Evolutionary conservation across 169 alveolate species (phyloP).

Genomic region (Theileria orientalis): DNA sequence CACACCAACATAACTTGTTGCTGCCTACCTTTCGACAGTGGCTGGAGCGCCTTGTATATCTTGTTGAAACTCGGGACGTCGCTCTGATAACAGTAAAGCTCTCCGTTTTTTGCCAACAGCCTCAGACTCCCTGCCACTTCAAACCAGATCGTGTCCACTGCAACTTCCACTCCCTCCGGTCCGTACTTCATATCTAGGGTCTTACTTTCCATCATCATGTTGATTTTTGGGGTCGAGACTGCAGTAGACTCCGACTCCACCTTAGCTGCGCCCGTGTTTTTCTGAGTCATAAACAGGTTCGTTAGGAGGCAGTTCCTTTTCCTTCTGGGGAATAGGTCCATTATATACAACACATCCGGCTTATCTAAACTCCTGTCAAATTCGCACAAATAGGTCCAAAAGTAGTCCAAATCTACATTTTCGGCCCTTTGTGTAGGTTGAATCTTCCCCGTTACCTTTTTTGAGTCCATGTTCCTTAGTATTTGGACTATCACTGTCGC

Average conservation of each 20-base stretch:
- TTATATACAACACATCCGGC: conserved; percentile 2
- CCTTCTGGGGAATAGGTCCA: conserved; percentile 4
- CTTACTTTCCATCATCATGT: not conserved
- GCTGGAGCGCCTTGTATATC: not conserved
- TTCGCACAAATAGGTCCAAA: conserved; percentile 7
- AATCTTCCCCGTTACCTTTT: not conserved
- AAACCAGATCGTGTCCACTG: conserved; percentile 19
- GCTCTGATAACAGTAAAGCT: not conserved
- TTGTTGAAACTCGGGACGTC: conserved; percentile 17
- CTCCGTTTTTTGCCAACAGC: not conserved
- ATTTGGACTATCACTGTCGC: not conserved
- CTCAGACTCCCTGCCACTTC: conserved; percentile 6
- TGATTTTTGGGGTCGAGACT: too few species aligned
- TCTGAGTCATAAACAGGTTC: not conserved
- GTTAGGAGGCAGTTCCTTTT: not conserved
- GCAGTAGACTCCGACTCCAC: not conserved
- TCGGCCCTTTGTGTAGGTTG: not conserved
- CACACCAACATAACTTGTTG: not conserved
- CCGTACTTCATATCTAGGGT: not conserved
- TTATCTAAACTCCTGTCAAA: not conserved
- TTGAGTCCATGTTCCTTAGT: not conserved
- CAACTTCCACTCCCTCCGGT: not conserved
- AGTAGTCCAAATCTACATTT: not conserved
- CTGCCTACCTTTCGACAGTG: not conserved
- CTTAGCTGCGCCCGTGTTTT: not conserved